Evolutionary conservation across 352 stramenopile species (phyloP).

Genomic region (Poterioochromonas sp.): DNA sequence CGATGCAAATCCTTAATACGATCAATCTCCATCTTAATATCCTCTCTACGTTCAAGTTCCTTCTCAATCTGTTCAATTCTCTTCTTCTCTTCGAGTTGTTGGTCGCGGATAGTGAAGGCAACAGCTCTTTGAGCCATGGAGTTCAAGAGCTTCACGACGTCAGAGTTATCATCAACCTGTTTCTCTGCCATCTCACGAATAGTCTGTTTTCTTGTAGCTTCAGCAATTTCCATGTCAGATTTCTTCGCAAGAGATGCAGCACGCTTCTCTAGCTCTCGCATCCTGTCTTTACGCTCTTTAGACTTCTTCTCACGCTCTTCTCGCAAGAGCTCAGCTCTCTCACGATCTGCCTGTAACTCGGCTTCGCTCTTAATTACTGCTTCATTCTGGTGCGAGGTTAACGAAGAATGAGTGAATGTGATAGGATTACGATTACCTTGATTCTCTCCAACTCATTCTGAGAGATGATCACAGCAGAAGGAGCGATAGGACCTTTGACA

Average conservation of each 20-base stretch:
- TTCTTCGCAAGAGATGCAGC: constrained; percentile 49
- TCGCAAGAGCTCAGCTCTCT: constrained; percentile 10
- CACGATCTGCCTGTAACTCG: constrained; percentile 30
- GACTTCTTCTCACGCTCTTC: constrained; percentile 41
- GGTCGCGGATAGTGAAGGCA: constrained; percentile 85
- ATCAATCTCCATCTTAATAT: constrained; percentile 53
- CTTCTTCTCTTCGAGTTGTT: constrained; percentile 62
- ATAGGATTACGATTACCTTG: not conserved
- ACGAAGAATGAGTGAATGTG: not conserved
- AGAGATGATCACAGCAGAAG: constrained; percentile 20
- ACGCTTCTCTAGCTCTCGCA: constrained; percentile 46
- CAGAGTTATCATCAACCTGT: constrained; percentile 56
- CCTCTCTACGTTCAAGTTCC: constrained; percentile 80
- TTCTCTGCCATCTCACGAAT: constrained; percentile 55
- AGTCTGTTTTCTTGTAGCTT: constrained; percentile 44
- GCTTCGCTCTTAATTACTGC: constrained; percentile 31
- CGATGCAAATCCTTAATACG: constrained; percentile 75
- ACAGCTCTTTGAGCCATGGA: constrained; percentile 74
- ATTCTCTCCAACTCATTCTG: not conserved
- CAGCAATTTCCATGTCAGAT: constrained; percentile 47
- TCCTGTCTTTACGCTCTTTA: constrained; percentile 42
- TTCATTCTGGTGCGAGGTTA: not conserved
- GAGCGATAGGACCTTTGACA: constrained; percentile 9
- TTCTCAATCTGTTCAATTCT: constrained; percentile 51
- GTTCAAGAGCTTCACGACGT: constrained; percentile 85